Base-by-base conservation (phyloP, 225 moss, liverwort and hornwort species). In the Pseudoscleropodium purum region DNA sequence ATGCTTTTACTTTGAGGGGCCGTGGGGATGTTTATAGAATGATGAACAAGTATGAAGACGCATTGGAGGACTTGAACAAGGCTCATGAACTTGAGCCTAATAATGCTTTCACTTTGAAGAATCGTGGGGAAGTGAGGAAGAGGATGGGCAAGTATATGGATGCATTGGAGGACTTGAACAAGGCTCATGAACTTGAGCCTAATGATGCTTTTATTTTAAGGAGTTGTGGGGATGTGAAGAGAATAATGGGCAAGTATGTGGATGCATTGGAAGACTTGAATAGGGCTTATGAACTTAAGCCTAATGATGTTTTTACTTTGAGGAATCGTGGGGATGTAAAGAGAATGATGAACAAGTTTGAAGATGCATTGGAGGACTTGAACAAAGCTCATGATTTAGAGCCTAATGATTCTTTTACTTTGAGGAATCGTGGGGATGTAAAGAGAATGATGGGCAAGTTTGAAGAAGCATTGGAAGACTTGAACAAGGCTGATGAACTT, bases 111-210 rank as follows among this genome's bases (percentile, higher is more conserved):
- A 68, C 11, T 37, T 68, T 68, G n/a, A n/a, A n/a, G n/a, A 0
- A 0, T 7, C 4, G 7, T 10, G 10, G 24, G 69, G 4, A 7
- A 4, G 0, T 39, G 2, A 24, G 24, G 2, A 23, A 0, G 7
- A 4, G 0, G 23, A 12, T 23, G 13, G 24, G 24, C 24, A 23
- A 70, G 4, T 11, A 0, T 39, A 13, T 0, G 4, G 69, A 57
- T 8, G 57, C 57, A 70, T 70, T 70, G 39, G 24, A 70, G 2
- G 69, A 70, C 13, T 70, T n/a, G n/a, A n/a, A n/a, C n/a, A n/a
- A n/a, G n/a, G n/a, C n/a, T n/a, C n/a, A n/a, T n/a, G n/a, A n/a
- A n/a, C n/a, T n/a, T n/a, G n/a, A n/a, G n/a, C n/a, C n/a, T n/a
- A n/a, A n/a, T n/a, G n/a, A n/a, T n/a, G n/a, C n/a, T n/a, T n/a